Evolutionary conservation across 306 rosid genomes (phyloP), one percentile per base, ranked within the genome.

Genomic region (Begonia loranthoides): DNA sequence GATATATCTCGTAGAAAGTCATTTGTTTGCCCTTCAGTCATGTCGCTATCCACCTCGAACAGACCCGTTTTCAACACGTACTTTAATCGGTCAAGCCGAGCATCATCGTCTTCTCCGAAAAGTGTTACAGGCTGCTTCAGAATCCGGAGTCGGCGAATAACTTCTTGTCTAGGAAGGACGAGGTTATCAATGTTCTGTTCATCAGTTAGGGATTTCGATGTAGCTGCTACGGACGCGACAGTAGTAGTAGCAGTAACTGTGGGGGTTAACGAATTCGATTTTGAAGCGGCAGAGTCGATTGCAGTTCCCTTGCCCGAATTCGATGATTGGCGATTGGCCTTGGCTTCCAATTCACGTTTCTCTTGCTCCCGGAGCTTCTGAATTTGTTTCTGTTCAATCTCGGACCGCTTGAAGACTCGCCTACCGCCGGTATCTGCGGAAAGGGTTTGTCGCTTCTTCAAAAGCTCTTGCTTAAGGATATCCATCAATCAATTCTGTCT

Each of bases 21-120:
- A 28, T 92, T 86, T 12, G 99, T 92, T 72, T 92, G 99, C 41
- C 96, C 99, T 70, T 86, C 94, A 1, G 94, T 92, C 93, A 80
- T 86, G 60, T 92, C 99, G 34, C 96, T 80, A 16, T 92, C 99
- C 1, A 92, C 96, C 55, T 92, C 99, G 55, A 92, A 92, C 49
- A 69, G 17, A 2, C 99, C 94, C 1, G 94, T 76, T 61, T 92
- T 92, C 57, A 92, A 65, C 16, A 92, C 94, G 19, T 78, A 67
- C 49, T 92, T 92, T 65, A 92, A 60, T 33, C 99, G 83, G 41
- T 79, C 94, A 6, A 86, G 87, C 73, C 99, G 61, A 1, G 93
- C 79, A 5, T 76, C 84, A 38, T 92, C 93, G 66, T 92, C 96
- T 45, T 92, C 99, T 16, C 96, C 99, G 48, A 92, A 92, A 9